Conservation (phyloP, 345 rosid genomes). For the Ceriops tagal region DNA sequence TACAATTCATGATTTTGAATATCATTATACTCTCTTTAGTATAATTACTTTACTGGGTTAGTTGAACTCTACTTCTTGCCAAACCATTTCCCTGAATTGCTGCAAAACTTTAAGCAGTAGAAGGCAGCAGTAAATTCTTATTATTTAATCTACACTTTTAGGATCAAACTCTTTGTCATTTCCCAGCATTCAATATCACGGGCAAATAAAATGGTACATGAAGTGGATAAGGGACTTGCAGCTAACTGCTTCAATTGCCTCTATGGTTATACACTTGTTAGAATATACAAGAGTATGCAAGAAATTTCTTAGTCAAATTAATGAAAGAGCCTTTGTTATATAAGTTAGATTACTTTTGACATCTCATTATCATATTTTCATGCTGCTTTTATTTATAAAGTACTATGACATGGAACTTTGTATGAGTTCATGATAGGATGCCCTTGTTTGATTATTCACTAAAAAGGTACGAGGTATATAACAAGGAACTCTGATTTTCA, state of each 20-base stretch:
- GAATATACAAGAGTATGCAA: not conserved
- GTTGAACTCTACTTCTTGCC: not conserved
- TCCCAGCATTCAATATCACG: conserved; percentile 1
- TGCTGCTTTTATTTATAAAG: too few relatives aligned
- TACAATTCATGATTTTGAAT: not conserved
- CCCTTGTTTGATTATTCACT: too few relatives aligned
- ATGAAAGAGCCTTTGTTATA: too few relatives aligned
- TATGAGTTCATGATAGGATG: too few relatives aligned
- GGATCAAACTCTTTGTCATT: not conserved
- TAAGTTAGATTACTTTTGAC: too few relatives aligned
- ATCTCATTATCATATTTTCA: too few relatives aligned
- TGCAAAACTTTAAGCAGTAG: not conserved
- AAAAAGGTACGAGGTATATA: not conserved
- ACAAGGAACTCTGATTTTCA: not conserved
- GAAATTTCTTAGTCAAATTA: too few relatives aligned
- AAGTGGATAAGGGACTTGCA: conserved; percentile 3
- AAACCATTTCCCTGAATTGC: not conserved
- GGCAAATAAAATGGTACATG: conserved; percentile 1
- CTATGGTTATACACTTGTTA: not conserved
- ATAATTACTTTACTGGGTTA: conserved; percentile 2
- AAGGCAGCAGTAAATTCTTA: conserved; percentile 9
- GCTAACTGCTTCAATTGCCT: conserved; percentile 3
- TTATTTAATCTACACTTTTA: not conserved
- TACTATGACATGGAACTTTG: too few relatives aligned
- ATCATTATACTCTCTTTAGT: not conserved